Base-by-base conservation (phyloP, 1,139 yeast genomes). In the Sugiyamaella novakii region DNA sequence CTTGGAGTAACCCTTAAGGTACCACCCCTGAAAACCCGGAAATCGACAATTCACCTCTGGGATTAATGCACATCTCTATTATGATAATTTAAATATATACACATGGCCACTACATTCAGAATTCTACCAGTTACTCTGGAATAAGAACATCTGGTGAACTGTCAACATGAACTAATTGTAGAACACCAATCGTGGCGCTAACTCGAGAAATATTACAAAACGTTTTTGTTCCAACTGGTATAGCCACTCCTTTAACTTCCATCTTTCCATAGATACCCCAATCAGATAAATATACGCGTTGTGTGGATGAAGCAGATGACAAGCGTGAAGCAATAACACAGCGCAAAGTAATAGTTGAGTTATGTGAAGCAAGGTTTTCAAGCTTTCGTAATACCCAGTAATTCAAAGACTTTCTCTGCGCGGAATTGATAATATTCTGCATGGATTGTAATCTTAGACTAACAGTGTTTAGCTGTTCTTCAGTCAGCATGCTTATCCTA, bases 311-410 rank as follows among this genome's bases (percentile, higher is more conserved):
- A 7, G 21, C 14, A 3, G 8, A 5, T 8, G 28, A 28, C 3
- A 22, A 17, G n/a, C 10, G 17, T 5, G 41, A 34, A 25, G 46
- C 30, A 10, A 36, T 18, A 11, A 24, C 24, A 18, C 46, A 43
- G n/a, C 28, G 40, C 14, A 43, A 5, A 2, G 27, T 34, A 25
- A 17, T 27, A n/a, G 30, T 2, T 14, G 37, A 22, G 4, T 15
- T 25, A 11, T 4, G 12, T n/a, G 27, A 29, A 2, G 33, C 12
- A 8, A 44, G 37, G 5, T 61, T 55, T 42, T 69, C 67, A 28
- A 76, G 47, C 47, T 68, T 67, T 34, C 61, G 63, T 43, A 78
- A 59, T 0, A 74, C 70, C 69, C 76, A 78, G 61, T 71, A 78
- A 1, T 68, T 65, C 6, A 57, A 60, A 4, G 74, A 47, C 54